These are phyloP conservation scores for Alternaria burnsii DNA, from an alignment of 2,329 filamentous ascomycete species.

Conservation along the genomic window DNA sequence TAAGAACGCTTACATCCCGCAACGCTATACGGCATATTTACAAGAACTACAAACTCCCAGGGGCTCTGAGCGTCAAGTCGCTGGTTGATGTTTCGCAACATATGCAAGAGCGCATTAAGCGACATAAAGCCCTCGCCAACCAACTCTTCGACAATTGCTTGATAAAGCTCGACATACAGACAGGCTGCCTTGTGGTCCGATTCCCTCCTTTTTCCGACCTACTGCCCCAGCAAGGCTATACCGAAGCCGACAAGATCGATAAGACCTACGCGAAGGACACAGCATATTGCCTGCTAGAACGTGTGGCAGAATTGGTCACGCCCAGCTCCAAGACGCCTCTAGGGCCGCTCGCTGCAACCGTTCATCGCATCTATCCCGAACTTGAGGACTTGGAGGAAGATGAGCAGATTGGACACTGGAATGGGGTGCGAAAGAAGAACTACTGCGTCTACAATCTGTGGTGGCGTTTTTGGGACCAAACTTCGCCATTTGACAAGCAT, in stretches of 20 bases:
- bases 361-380: slow-evolving; percentile 54
- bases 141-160: slow-evolving; percentile 60
- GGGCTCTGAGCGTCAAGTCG: slow-evolving; percentile 68
- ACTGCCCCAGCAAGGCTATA: slow-evolving; percentile 23
- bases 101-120: slow-evolving; percentile 64
- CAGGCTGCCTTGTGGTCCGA: slow-evolving; percentile 45
- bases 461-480: slow-evolving; percentile 33
- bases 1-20: slow-evolving; percentile 77
- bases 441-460: slow-evolving; percentile 34
- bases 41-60: slow-evolving; percentile 67
- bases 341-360: slow-evolving; percentile 53
- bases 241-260: slow-evolving; percentile 28
- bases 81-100: slow-evolving; percentile 60
- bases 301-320: slow-evolving; percentile 59
- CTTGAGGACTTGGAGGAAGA: slow-evolving; percentile 18
- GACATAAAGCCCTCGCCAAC: slow-evolving; percentile 62
- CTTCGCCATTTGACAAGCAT: slow-evolving; percentile 21
- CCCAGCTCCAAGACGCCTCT: slow-evolving; percentile 57
- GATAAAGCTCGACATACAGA: slow-evolving; percentile 55
- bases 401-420: background rate
- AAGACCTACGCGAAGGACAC: slow-evolving; percentile 33
- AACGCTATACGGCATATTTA: slow-evolving; percentile 81
- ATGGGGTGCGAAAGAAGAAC: slow-evolving; percentile 15
- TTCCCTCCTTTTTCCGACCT: slow-evolving; percentile 36
- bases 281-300: slow-evolving; percentile 57